phyloP scores from a whole-genome alignment of 2,329 filamentous ascomycete genomes.

The Calcarisporium arbuscula region DNA sequence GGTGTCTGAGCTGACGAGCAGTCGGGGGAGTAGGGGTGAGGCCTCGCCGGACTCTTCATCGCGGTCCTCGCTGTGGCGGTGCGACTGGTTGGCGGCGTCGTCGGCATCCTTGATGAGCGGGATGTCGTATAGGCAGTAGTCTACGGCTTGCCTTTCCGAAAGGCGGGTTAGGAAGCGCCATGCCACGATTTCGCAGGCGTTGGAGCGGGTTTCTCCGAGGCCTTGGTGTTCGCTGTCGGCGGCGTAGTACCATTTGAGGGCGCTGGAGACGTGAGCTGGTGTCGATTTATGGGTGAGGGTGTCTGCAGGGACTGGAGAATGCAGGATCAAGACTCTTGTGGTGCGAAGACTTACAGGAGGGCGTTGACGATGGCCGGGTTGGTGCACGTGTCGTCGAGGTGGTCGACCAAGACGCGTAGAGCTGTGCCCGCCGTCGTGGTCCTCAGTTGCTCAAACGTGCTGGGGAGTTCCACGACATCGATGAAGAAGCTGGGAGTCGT shows the following conservation, averaged over 20 bases:
- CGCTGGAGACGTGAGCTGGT: constrained; percentile 39
- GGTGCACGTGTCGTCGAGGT: constrained; percentile 56
- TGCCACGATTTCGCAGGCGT: constrained; percentile 74
- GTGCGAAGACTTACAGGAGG: constrained; percentile 51
- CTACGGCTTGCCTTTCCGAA: constrained; percentile 66
- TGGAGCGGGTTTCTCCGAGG: constrained; percentile 61
- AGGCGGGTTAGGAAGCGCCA: constrained; percentile 70
- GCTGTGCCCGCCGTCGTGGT: constrained; percentile 57
- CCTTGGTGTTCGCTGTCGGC: constrained; percentile 56
- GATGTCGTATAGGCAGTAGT: constrained; percentile 69
- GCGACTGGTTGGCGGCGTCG: constrained; percentile 10
- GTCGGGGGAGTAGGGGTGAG: constrained; percentile 38
- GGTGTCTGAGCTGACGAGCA: constrained; percentile 19
- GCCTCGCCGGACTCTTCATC: constrained; percentile 42
- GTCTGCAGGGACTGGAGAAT: background rate
- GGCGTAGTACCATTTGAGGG: constrained; percentile 69
- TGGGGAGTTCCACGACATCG: constrained; percentile 56
- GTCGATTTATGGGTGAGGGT: background rate
- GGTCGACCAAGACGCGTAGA: constrained; percentile 53
- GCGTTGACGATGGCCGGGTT: constrained; percentile 68
- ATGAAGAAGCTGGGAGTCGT: constrained; percentile 48
- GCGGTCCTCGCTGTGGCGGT: constrained; percentile 3
- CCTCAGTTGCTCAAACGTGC: constrained; percentile 67
- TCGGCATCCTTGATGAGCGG: constrained; percentile 33
- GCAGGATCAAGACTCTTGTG: background rate